Evolutionary conservation across 345 rosid genomes (phyloP), one percentile per base, ranked within the genome.

Genomic region (Cardiospermum halicacabum): DNA sequence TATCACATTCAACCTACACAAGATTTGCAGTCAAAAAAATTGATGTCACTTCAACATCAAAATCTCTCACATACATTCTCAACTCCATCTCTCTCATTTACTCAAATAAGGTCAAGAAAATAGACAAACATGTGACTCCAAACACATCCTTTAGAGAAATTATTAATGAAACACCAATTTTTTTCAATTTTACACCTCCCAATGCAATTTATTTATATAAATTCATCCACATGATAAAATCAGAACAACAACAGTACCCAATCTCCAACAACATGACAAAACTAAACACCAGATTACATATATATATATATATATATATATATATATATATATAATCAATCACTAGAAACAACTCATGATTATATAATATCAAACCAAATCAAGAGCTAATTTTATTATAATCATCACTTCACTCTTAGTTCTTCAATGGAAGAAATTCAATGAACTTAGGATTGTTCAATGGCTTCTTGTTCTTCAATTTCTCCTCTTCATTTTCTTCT

Each of bases 351-450:
- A n/a, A n/a, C n/a, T n/a, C n/a, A n/a, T n/a, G n/a, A n/a, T n/a
- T n/a, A n/a, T n/a, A n/a, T n/a, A n/a, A n/a, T n/a, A n/a, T n/a
- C n/a, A n/a, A n/a, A n/a, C n/a, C n/a, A n/a, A n/a, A n/a, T n/a
- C n/a, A n/a, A n/a, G n/a, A n/a, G n/a, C n/a, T n/a, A n/a, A n/a
- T n/a, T n/a, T n/a, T n/a, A n/a, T n/a, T n/a, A n/a, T n/a, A n/a
- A n/a, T n/a, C n/a, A n/a, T n/a, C n/a, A n/a, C n/a, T n/a, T 50
- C 28, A 56, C 39, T 68, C 64, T 67, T 84, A 84, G 60, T 71
- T 81, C 75, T 76, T 83, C 70, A 77, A 74, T 54, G 92, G 89
- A 60, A 86, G 79, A 72, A 84, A 87, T 82, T 87, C 87, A 58
- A 84, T 72, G 57, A 60, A 82, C 71, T 79, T n/a, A 78, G 77